Conservation (phyloP, 2,329 filamentous ascomycete genomes). For the Xylariomycetidae sp. region DNA sequence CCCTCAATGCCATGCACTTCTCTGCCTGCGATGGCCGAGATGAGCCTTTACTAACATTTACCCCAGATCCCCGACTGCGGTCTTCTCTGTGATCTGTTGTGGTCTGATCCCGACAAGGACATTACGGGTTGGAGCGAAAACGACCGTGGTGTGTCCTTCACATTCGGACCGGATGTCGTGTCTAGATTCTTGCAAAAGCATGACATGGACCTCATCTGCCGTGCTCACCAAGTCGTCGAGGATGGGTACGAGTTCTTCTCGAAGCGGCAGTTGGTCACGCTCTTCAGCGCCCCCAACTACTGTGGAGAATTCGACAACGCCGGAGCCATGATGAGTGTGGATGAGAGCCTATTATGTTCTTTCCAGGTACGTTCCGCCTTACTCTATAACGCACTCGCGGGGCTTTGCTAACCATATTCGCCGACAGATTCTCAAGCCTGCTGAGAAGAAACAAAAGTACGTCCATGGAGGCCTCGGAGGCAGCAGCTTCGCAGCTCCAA, state of each 20-base stretch:
- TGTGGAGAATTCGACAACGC: slow-evolving; percentile 99
- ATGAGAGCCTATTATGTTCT: slow-evolving; percentile 95
- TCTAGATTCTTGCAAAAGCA: slow-evolving; percentile 97
- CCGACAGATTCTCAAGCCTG: slow-evolving; percentile 88
- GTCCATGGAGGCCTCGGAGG: slow-evolving; percentile 69
- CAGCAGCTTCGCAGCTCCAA: slow-evolving; percentile 64
- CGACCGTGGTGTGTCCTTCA: slow-evolving; percentile 96
- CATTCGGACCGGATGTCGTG: slow-evolving; percentile 94
- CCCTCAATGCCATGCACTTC: slow-evolving; percentile 6
- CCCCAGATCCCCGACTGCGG: slow-evolving; percentile 92
- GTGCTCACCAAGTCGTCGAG: slow-evolving; percentile 97
- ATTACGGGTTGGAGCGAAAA: slow-evolving; percentile 99
- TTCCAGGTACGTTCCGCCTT: slow-evolving; percentile 66
- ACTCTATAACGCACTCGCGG: not conserved
- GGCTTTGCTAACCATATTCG: slow-evolving; percentile 14
- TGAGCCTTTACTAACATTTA: slow-evolving; percentile 24
- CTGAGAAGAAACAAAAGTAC: slow-evolving; percentile 99
- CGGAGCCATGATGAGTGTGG: slow-evolving; percentile 99
- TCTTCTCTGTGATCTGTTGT: slow-evolving; percentile 92
- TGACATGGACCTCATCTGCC: slow-evolving; percentile 99
- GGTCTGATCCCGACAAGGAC: slow-evolving; percentile 98
- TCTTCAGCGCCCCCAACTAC: slow-evolving; percentile 98
- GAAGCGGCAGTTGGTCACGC: slow-evolving; percentile 91
- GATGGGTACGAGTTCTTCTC: slow-evolving; percentile 99
- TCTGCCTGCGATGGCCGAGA: slow-evolving; percentile 21